Evolutionary conservation across 768 basidiomycete species (phyloP).

Genomic region (Russula abietina): DNA sequence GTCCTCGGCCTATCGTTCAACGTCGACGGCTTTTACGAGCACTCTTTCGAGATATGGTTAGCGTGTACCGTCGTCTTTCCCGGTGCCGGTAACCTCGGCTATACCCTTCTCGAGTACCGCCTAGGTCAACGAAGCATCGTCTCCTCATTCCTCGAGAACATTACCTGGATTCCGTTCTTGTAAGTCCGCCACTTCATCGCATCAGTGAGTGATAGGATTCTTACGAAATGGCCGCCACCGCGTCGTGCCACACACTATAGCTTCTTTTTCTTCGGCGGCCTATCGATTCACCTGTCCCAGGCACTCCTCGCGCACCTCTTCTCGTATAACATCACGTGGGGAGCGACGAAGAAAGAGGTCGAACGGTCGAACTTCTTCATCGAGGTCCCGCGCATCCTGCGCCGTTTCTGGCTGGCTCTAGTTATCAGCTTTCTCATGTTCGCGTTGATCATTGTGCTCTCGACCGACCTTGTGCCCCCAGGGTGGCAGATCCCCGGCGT

Average conservation of each 20-base stretch:
- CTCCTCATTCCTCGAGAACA: slow-evolving; percentile 49
- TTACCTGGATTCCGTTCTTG: slow-evolving; percentile 72
- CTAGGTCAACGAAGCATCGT: slow-evolving; percentile 51
- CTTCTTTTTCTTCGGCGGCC: slow-evolving; percentile 55
- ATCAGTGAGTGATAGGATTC: background rate
- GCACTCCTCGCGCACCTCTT: slow-evolving; percentile 52
- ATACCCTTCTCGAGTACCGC: slow-evolving; percentile 63
- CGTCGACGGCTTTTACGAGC: slow-evolving; percentile 66
- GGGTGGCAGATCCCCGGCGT: slow-evolving; percentile 58
- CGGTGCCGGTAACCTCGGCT: slow-evolving; percentile 60
- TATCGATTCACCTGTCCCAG: slow-evolving; percentile 47
- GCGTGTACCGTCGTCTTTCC: too few species aligned
- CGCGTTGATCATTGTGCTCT: slow-evolving; percentile 51
- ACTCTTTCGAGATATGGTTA: slow-evolving; percentile 71
- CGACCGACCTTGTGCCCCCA: slow-evolving; percentile 47
- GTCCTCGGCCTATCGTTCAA: slow-evolving; percentile 54
- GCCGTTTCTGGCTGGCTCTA: slow-evolving; percentile 68
- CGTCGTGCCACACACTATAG: too few species aligned
- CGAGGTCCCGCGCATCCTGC: slow-evolving; percentile 78
- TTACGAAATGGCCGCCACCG: background rate
- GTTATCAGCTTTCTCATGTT: slow-evolving; percentile 47
- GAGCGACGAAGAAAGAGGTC: slow-evolving; percentile 71
- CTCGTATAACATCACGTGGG: slow-evolving; percentile 55
- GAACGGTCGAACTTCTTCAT: slow-evolving; percentile 87
- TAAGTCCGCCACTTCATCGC: slow-evolving; percentile 33